Evolutionary conservation across 2,329 filamentous ascomycete genomes (phyloP), one percentile per base, ranked within the genome.

Genomic region (Hypoxylon sp.): DNA sequence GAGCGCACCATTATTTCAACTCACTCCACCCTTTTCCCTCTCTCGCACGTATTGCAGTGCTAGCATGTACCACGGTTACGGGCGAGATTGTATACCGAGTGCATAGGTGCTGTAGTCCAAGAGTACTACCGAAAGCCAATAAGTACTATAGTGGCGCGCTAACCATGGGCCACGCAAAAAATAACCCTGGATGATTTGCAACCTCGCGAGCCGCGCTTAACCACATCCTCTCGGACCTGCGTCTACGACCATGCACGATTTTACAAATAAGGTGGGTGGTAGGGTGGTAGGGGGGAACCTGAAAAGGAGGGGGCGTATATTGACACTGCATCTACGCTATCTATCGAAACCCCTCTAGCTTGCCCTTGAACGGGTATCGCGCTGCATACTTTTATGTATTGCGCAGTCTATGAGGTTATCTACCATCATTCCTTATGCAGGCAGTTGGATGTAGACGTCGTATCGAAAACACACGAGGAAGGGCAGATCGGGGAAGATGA

Each of bases 151-250:
- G 54, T 59, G 57, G 50, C 54, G 64, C 69, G 66, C 69, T 72
- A 72, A 70, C 37, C 50, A 62, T 54, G 57, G 46, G 58, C 62
- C 60, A 66, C 58, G 58, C 31, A 49, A 35, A 56, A 46, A 62
- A 31, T 37, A 37, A 66, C 55, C 69, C 69, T 68, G 51, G 64
- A 44, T 51, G 40, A 61, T 51, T 66, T 70, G 67, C 51, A 63
- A 70, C 58, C 64, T 71, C 60, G 61, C 73, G 71, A 73, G 66
- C 72, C 61, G 75, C 78, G 79, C 79, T 78, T 82, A 77, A 77
- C 81, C 79, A 68, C 71, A 79, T 82, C 75, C 74, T 79, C 77
- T 79, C 65, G 81, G 80, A 82, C 81, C 81, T 83, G 81, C 81
- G 77, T 82, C 78, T 79, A 69, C 75, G 74, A 68, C 64, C 74